Base-by-base conservation (phyloP, 495 filamentous ascomycete species). In the Acidomyces sp. region DNA sequence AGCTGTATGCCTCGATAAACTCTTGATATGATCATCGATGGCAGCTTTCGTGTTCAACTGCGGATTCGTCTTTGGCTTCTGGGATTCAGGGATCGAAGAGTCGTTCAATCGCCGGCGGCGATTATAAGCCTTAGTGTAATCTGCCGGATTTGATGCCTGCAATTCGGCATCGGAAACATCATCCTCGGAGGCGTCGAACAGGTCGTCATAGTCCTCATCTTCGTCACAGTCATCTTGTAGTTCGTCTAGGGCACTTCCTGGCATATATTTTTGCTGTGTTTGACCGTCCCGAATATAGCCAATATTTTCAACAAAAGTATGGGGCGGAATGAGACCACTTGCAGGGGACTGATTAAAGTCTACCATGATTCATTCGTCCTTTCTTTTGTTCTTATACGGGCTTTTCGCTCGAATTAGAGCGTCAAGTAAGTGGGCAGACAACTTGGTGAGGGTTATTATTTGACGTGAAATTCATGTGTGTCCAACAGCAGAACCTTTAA, bases 81-180 rank as follows among this genome's bases (percentile, higher is more conserved):
- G 68, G 62, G 25, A 59, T 57, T 48, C 74, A 67, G 39, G 74
- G 46, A 61, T 71, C 57, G 75, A 60, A 27, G 66, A 53, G 51
- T 76, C 72, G 62, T 78, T 67, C 28, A 71, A 47, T 49, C 68
- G 65, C 37, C 75, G 69, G 55, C 90, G 84, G 41, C 87, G 83
- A 58, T 94, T 97, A 65, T 93, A 94, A 19, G 77, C 74, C 61
- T 93, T 92, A 27, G 85, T 84, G 29, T 85, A 72, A 56, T 94
- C 82, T 25, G 67, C 61, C 1, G 69, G 63, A 40, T 82, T 74
- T 1, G 70, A 67, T 4, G 74, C 72, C 26, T 74, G 72, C 32
- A 69, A 65, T 26, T 78, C 71, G 16, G 36, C 41, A 22, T 51
- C 51, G 4, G 34, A 39, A 4, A 75, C 53, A 36, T 73, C 68